Conservation (phyloP, 2,329 filamentous ascomycete genomes). For the Malbranchea cinnamomea region DNA sequence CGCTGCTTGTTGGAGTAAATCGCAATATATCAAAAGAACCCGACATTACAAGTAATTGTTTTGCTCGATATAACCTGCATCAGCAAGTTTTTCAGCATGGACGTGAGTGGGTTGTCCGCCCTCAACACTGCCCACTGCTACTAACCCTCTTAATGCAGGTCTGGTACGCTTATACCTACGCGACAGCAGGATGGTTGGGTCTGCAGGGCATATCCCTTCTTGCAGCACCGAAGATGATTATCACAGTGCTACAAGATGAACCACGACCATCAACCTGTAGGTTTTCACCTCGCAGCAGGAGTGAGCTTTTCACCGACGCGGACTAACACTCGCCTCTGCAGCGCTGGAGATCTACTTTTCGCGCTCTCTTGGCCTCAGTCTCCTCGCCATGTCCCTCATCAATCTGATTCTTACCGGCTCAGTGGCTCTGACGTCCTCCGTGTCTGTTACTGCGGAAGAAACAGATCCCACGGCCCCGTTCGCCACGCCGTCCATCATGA, state of each 20-base stretch:
- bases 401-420: constrained; percentile 56
- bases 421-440: constrained; percentile 42
- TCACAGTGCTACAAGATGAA: constrained; percentile 43
- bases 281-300: constrained; percentile 10
- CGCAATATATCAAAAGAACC: too few relatives aligned
- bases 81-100: too few relatives aligned
- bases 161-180: constrained; percentile 31
- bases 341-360: constrained; percentile 59
- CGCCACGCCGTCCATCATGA: constrained; percentile 48
- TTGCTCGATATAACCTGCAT: too few relatives aligned
- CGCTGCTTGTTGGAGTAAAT: too few relatives aligned
- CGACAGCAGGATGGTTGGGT: constrained; percentile 29
- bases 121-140: too few relatives aligned
- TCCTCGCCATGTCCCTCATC: constrained; percentile 49
- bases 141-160: too few relatives aligned
- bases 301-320: constrained; percentile 2
- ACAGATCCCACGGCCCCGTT: constrained; percentile 42
- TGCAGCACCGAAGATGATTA: constrained; percentile 44
- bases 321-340: constrained; percentile 16
- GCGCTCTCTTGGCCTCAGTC: constrained; percentile 52
- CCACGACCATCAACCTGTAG: constrained; percentile 40
- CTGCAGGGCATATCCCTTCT: constrained; percentile 40
- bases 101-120: too few relatives aligned
- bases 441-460: constrained; percentile 28
- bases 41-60: too few relatives aligned